A percentile compares a stretch with the other conserved stretches of the same genome.
Conservation (phyloP, 495 filamentous ascomycete genomes). For the Podospora pseudocomata region DNA sequence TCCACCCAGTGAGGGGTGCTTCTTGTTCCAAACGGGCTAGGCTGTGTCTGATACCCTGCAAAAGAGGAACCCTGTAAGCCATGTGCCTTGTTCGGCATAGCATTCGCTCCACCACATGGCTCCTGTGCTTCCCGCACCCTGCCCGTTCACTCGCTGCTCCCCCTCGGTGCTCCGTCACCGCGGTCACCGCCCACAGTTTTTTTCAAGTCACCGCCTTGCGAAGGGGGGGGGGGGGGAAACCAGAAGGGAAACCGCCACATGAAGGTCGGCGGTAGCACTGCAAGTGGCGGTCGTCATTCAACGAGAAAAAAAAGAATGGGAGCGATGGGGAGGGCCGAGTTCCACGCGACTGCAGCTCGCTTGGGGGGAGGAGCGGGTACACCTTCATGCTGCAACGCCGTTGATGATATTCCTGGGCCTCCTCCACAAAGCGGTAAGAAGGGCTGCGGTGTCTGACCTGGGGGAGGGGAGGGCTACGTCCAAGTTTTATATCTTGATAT, state of each 20-base stretch:
- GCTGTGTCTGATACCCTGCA: not conserved
- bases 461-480: not conserved
- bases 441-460: not conserved
- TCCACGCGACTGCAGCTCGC: slow-evolving; percentile 5
- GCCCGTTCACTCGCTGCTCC: not conserved
- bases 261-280: not conserved
- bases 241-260: not conserved
- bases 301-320: not conserved
- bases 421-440: not conserved
- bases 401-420: not conserved
- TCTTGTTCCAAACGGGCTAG: slow-evolving; percentile 6
- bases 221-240: not conserved
- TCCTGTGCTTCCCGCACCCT: slow-evolving; percentile 2
- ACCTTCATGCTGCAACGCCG: slow-evolving; percentile 3
- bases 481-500: not conserved
- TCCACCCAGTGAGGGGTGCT: not conserved
- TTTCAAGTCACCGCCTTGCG: not conserved
- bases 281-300: not conserved
- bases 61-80: slow-evolving; percentile 3
- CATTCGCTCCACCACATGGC: slow-evolving; percentile 13
- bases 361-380: not conserved
- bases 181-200: not conserved
- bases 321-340: not conserved
- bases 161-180: not conserved
- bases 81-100: slow-evolving; percentile 14